Base-by-base conservation (phyloP, 2,329 filamentous ascomycete species). In the Cladosporium sp. region DNA sequence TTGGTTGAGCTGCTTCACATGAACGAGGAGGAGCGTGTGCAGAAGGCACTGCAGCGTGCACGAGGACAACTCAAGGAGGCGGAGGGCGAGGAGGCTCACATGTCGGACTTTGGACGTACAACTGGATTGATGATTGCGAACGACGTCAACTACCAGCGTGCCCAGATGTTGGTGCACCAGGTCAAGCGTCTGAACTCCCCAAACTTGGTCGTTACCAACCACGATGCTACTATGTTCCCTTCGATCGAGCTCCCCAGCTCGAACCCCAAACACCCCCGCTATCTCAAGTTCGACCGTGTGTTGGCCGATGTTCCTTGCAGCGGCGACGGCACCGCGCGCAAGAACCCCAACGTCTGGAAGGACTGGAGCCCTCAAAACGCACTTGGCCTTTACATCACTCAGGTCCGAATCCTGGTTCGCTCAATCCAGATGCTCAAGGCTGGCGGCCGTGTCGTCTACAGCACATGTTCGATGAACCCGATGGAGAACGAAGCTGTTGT, bases 381-480 rank as follows among this genome's bases (percentile, higher is more conserved):
- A 3, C 80, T 97, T 54, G 94, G 93, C 22, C 82, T 99, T 34
- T 89, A 97, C 73, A 77, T 85, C 34, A 95, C 91, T 1, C 94
- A 99, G 75, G 83, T 91, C 44, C 83, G 93, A 47, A 99, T 99
- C 65, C 79, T 99, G 49, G 89, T 96, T 57, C 87, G 94, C 61
- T 90, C 94, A 32, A 80, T 99, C 52, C 93, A 97, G 76, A 91
- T 99, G 86, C 84, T 99, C 64, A 97, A 97, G 79, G 88, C 91
- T 57, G 93, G 94, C 39, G 94, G 94, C 52, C 85, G 92, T 62
- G 90, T 97, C 25, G 93, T 99, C 53, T 99, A 97, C 77, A 97
- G 93, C 3, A 99, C 94, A 19, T 99, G 94, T 81, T 97, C 91
- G 74, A 91, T 99, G 89, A 99, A 99, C 75, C 94, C 94, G 0